Base-by-base conservation (phyloP, 495 filamentous ascomycete genomes). In the Aspergillus bridgeri region DNA sequence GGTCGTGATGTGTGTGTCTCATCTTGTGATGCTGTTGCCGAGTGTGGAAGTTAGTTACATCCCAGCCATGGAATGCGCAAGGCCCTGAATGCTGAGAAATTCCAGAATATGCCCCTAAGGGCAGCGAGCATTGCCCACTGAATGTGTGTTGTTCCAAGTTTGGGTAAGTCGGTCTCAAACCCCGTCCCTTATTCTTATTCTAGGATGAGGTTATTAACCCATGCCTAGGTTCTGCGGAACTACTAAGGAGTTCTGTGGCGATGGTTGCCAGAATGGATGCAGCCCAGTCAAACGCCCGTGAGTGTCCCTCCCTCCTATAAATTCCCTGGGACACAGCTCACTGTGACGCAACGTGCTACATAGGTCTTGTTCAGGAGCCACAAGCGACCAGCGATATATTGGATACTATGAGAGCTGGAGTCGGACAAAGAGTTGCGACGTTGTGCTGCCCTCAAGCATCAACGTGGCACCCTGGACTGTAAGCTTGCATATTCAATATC, bases 211-310 rank as follows among this genome's bases (percentile, higher is more conserved):
- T 25, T 47, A 1, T 15, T 46, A 0, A 27, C 18, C 6, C 15
- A 48, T 55, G 2, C 7, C 7, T 29, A 55, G 53, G 9, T 55
- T 55, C 42, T 55, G 53, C 42, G 53, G 53, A 8, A 55, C 53
- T 0, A 55, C 53, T 27, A 43, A 46, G n/a, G 53, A 55, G 5
- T 55, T 55, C 25, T 55, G 53, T 33, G 53, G 53, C 9, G n/a
- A 2, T 47, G 42, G 42, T 6, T 55, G 53, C 23, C 42, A 55
- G 42, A 55, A 29, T 55, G 43, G 43, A 17, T 55, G 53, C 13
- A 43, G 48, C 8, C 15, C 53, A n/a, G 53, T 55, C 21, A 55
- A 24, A 20, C 13, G 43, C 9, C 53, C 53, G 53, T 55, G 43
- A 13, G 53, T 42, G 13, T 11, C 8, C 8, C 4, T 27, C 8